Conservation (phyloP, 2,329 filamentous ascomycete species). For the Albophoma yamanashiensis region DNA sequence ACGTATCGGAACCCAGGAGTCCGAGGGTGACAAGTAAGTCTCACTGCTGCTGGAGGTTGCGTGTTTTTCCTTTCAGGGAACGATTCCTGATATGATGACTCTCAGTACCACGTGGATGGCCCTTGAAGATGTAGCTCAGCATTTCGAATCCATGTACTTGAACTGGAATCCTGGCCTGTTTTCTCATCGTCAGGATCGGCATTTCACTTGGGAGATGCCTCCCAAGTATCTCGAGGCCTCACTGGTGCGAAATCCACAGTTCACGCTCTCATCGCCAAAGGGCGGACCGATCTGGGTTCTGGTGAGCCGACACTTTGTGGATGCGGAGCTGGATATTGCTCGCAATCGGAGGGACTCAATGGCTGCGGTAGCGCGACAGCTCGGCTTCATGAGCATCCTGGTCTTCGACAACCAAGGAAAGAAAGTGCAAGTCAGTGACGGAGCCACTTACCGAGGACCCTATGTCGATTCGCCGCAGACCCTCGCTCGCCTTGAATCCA, state of each 20-base stretch:
- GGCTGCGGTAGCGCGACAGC: conserved; percentile 37
- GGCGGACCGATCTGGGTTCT: conserved; percentile 70
- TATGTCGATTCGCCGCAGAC: conserved; percentile 93
- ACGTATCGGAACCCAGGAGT: neutral
- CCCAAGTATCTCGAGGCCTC: conserved; percentile 39
- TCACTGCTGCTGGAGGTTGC: neutral
- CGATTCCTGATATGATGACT: neutral
- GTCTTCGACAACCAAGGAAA: conserved; percentile 63
- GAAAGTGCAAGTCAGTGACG: conserved; percentile 64
- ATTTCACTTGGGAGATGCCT: conserved; percentile 71
- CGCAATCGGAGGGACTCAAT: conserved; percentile 29
- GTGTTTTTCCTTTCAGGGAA: neutral
- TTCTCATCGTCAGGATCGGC: conserved; percentile 69
- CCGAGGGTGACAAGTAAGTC: conserved; percentile 1
- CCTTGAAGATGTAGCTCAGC: conserved; percentile 74
- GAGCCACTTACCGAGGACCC: conserved; percentile 62
- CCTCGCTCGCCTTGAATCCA: conserved; percentile 54
- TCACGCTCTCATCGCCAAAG: conserved; percentile 49
- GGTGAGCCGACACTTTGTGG: conserved; percentile 76
- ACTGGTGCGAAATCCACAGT: conserved; percentile 59
- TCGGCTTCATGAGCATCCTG: conserved; percentile 82
- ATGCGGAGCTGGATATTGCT: conserved; percentile 48
- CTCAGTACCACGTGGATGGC: conserved; percentile 90
- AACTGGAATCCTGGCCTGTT: conserved; percentile 95
- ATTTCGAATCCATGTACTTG: conserved; percentile 92